Evolutionary conservation across 2,329 filamentous ascomycete genomes (phyloP).

Genomic region (Alternaria longipes): DNA sequence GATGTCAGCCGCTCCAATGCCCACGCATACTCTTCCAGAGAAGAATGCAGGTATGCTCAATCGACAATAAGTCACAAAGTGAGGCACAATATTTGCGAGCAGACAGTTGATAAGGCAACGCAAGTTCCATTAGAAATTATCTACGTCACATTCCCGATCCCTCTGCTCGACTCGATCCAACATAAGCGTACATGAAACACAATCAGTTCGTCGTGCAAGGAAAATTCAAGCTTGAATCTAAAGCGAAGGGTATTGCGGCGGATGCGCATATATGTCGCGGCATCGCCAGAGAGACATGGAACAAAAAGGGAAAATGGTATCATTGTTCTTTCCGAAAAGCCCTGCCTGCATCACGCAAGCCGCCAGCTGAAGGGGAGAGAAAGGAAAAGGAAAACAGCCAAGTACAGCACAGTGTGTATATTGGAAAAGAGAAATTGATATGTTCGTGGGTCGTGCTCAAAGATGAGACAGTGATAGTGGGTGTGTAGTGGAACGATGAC

Average conservation of each 20-base stretch:
- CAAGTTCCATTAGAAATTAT: slow-evolving; percentile 8
- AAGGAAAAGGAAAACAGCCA: not conserved
- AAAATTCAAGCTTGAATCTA: not conserved
- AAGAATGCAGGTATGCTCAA: no score
- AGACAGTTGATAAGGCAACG: not conserved
- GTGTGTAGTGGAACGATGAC: slow-evolving; percentile 10
- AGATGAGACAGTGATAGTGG: not conserved
- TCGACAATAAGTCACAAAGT: no score
- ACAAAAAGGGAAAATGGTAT: slow-evolving; percentile 2
- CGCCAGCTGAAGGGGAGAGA: not conserved
- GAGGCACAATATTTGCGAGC: not conserved
- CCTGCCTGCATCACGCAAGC: not conserved
- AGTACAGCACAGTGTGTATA: slow-evolving; percentile 1
- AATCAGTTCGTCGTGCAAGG: not conserved
- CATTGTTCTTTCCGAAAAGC: slow-evolving; percentile 1
- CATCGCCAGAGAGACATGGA: not conserved
- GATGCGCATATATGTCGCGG: not conserved
- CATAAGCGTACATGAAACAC: not conserved
- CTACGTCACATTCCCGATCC: not conserved
- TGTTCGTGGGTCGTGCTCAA: not conserved
- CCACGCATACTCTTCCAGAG: no score
- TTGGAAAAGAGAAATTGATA: not conserved
- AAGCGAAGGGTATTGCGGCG: slow-evolving; percentile 5
- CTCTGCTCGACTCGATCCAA: not conserved
- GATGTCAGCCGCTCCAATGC: no score